A percentile compares a stretch with the other conserved stretches of the same genome.
Evolutionary conservation across 306 rosid species (phyloP).

Genomic region (Cyamopsis tetragonoloba): DNA sequence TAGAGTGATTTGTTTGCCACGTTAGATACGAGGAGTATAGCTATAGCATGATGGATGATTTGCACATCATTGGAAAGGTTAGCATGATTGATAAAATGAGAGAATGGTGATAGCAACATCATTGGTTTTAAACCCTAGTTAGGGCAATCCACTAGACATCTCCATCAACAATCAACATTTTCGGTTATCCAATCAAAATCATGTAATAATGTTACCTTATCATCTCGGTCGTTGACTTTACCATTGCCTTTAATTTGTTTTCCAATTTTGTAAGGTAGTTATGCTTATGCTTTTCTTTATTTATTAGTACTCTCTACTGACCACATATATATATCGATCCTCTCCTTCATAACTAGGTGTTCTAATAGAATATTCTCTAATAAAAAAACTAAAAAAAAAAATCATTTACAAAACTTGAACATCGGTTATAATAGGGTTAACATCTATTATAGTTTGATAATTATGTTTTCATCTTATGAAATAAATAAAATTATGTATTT

Average conservation of each 20-base stretch:
- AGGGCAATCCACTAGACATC: constrained; percentile 20
- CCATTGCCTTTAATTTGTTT: neutral
- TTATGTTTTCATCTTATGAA: no score
- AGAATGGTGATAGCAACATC: constrained; percentile 15
- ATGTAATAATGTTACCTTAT: constrained; percentile 28
- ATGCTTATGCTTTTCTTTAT: no score
- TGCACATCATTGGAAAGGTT: constrained; percentile 25
- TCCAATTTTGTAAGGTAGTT: neutral
- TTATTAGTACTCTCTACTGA: no score
- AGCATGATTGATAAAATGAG: constrained; percentile 2
- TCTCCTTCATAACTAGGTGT: no score
- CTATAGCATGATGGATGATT: constrained; percentile 1
- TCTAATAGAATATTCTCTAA: no score
- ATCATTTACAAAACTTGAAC: no score
- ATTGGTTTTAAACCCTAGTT: constrained; percentile 29
- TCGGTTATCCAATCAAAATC: constrained; percentile 24
- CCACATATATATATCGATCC: no score
- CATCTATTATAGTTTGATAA: no score
- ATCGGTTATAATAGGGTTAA: no score
- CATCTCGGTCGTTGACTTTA: constrained; percentile 20
- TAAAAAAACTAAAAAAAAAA: no score
- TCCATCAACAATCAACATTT: constrained; percentile 30
- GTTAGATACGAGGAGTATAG: neutral
- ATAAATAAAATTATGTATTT: no score
- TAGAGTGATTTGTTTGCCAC: neutral